phyloP scores from a whole-genome alignment of 2,329 filamentous ascomycete genomes.

The Trichoderma asperellum region DNA sequence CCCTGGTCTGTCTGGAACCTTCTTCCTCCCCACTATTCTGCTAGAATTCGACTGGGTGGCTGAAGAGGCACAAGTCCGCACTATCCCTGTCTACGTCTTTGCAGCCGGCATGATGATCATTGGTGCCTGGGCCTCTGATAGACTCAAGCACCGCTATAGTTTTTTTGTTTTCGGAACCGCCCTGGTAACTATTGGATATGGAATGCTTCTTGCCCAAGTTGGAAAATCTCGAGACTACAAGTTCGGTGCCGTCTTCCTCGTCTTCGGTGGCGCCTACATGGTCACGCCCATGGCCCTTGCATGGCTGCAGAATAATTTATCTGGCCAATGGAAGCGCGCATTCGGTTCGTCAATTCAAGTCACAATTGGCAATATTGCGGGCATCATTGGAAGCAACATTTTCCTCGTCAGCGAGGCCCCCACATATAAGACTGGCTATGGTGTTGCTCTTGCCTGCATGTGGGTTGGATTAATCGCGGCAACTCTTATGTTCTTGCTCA shows the following conservation, averaged over 20 bases:
- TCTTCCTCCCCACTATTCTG: constrained; percentile 47
- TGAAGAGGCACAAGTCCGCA: constrained; percentile 42
- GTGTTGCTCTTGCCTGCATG: constrained; percentile 50
- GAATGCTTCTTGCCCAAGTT: constrained; percentile 50
- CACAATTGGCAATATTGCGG: constrained; percentile 50
- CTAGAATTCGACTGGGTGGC: constrained; percentile 43
- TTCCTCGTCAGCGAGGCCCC: constrained; percentile 54
- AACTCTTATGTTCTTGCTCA: constrained; percentile 36
- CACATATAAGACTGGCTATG: constrained; percentile 54
- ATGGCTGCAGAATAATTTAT: constrained; percentile 64
- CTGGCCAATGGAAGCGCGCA: constrained; percentile 57
- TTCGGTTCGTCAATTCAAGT: constrained; percentile 57
- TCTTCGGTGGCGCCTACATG: constrained; percentile 50
- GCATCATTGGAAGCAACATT: constrained; percentile 48
- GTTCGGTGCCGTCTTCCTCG: constrained; percentile 54
- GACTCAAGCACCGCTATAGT: constrained; percentile 51
- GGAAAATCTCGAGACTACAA: constrained; percentile 42
- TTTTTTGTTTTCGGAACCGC: constrained; percentile 50
- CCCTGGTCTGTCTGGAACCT: constrained; percentile 49
- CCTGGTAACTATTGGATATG: constrained; percentile 56
- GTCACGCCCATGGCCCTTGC: constrained; percentile 60
- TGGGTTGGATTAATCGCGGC: constrained; percentile 49
- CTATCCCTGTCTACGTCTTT: constrained; percentile 45
- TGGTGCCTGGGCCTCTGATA: constrained; percentile 52
- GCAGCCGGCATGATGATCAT: constrained; percentile 39